Evolutionary conservation across 2,329 filamentous ascomycete species (phyloP), one percentile per base, ranked within the genome.

Genomic region (Beauveria caledonica): DNA sequence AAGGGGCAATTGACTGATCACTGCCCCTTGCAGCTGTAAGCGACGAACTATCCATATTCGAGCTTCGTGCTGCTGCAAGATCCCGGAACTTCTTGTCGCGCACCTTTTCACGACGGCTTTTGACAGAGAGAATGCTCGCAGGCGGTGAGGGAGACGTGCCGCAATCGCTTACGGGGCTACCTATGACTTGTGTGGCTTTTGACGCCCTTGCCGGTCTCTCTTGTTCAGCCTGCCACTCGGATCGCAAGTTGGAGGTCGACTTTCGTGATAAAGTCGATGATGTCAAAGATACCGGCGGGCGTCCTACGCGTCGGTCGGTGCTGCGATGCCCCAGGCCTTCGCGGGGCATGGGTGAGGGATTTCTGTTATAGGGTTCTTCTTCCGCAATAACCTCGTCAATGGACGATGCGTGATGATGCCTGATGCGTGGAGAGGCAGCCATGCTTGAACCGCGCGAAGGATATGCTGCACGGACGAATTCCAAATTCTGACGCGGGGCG

Each of bases 31-130:
- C 7, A 17, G 7, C 8, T 39, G 49, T 17, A 21, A 40, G 40
- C 5, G 58, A 54, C 19, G 40, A 13, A 3, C 13, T 48, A 10
- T 15, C 29, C 8, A 27, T 7, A 5, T 61, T 57, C 4, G 44
- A 48, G 27, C 36, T 64, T 8, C 68, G 65, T 5, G 70, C 62
- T 5, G 72, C 70, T 60, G 77, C 74, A 61, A 78, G 69, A 39
- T 78, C 76, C 17, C 74, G 69, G 56, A 69, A 68, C 62, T 76
- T 77, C 65, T 71, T 72, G 19, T 76, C 73, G 23, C 71, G 72
- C 5, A 77, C 76, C 50, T 68, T 70, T 6, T 77, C 74, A 19
- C 68, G 68, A 17, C 75, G 72, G 46, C 67, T 74, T 36, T 69
- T 66, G 5, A 66, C 60, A 15, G 69, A 69, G 10, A 46, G 62